Evolutionary conservation across 2,329 filamentous ascomycete species (phyloP).

Genomic region (Davidsoniella virescens): DNA sequence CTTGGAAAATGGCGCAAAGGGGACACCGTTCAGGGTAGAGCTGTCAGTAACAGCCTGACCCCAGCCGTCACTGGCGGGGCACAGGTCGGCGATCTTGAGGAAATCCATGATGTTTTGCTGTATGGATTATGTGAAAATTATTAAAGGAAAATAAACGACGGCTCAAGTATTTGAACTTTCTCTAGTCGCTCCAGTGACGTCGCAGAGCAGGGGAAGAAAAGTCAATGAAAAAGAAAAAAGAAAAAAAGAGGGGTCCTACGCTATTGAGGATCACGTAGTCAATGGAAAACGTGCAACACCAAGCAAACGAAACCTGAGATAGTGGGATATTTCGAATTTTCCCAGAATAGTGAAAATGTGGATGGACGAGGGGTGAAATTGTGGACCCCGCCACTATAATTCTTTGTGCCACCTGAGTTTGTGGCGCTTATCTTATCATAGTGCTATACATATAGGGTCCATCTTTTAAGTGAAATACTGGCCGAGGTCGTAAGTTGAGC

Average conservation of each 20-base stretch:
- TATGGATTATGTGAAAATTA: background rate
- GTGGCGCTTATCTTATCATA: background rate
- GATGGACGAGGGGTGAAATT: conserved; percentile 10
- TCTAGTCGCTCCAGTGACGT: background rate
- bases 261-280: conserved; percentile 5
- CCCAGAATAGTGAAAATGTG: conserved; percentile 11
- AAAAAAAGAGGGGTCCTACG: conserved; percentile 4
- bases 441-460: background rate
- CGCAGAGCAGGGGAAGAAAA: background rate
- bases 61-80: conserved; percentile 69
- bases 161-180: background rate
- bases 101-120: conserved; percentile 19
- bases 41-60: conserved; percentile 69
- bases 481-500: too few relatives aligned
- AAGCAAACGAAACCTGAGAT: background rate
- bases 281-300: background rate
- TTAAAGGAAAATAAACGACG: background rate
- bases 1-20: conserved; percentile 96
- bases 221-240: conserved; percentile 1
- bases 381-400: too few relatives aligned
- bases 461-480: too few relatives aligned
- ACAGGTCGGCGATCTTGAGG: conserved; percentile 50
- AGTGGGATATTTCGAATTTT: conserved; percentile 11
- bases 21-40: conserved; percentile 84
- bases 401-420: too few relatives aligned